These are phyloP conservation scores for Daedaleopsis sinensis DNA, from an alignment of 768 basidiomycete genomes.

Conservation along the genomic window DNA sequence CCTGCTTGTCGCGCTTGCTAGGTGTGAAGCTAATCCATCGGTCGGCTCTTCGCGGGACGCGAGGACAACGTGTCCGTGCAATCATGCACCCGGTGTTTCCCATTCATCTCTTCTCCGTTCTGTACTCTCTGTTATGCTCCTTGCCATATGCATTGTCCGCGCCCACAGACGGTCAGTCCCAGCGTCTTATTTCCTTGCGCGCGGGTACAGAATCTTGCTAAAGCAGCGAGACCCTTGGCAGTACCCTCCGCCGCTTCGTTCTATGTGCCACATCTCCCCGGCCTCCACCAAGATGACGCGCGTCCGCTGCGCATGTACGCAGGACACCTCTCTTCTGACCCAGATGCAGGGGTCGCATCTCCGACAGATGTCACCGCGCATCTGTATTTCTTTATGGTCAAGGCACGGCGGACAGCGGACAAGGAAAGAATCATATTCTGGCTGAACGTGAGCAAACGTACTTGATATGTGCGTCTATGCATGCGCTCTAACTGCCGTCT, in stretches of 20 bases:
- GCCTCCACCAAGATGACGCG: conserved; percentile 69
- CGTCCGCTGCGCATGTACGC: conserved; percentile 80
- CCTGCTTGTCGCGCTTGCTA: too few species aligned
- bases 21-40: background rate
- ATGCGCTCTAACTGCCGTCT: background rate
- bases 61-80: conserved; percentile 5
- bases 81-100: conserved; percentile 17
- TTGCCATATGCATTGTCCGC: conserved; percentile 22
- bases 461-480: too few species aligned
- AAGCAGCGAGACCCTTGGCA: conserved; percentile 37
- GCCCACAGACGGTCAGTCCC: conserved; percentile 29
- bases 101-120: conserved; percentile 15
- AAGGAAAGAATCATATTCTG: conserved; percentile 91
- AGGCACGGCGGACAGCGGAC: conserved; percentile 87
- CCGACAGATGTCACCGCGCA: conserved; percentile 72
- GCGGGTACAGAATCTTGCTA: background rate
- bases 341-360: conserved; percentile 51
- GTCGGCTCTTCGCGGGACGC: background rate
- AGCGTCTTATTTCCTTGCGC: background rate
- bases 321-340: conserved; percentile 85
- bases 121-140: conserved; percentile 17
- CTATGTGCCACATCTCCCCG: conserved; percentile 78
- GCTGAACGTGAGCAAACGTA: conserved; percentile 86
- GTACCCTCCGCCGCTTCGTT: conserved; percentile 84
- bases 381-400: conserved; percentile 87